phyloP scores from a whole-genome alignment of 2,329 filamentous ascomycete species.

The Tolypocladium ophioglossoides region DNA sequence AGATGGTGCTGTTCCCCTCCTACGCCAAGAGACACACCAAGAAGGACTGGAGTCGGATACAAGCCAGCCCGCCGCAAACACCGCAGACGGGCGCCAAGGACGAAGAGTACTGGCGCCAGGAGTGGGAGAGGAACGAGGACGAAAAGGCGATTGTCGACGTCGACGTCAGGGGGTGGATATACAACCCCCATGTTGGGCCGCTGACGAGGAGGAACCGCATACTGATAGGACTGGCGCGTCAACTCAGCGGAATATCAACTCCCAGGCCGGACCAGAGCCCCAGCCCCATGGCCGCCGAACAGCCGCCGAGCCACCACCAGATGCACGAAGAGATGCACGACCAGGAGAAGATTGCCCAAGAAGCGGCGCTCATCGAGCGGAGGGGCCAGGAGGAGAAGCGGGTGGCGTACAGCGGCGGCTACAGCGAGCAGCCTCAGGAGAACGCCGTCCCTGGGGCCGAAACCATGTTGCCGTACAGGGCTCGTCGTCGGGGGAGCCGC shows the following conservation, averaged over 20 bases:
- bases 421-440: conserved; percentile 54
- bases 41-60: conserved; percentile 23
- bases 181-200: conserved; percentile 72
- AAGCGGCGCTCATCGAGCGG: conserved; percentile 68
- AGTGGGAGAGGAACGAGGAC: conserved; percentile 73
- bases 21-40: conserved; percentile 69
- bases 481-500: conserved; percentile 19
- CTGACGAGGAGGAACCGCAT: conserved; percentile 81
- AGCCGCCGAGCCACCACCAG: conserved; percentile 13
- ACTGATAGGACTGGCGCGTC: conserved; percentile 74
- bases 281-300: conserved; percentile 1
- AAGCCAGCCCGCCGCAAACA: conserved; percentile 15
- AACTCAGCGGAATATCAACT: conserved; percentile 76
- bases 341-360: conserved; percentile 57
- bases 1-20: conserved; percentile 91
- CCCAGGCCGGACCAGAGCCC: conserved; percentile 35
- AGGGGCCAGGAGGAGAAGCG: conserved; percentile 62
- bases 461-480: conserved; percentile 15
- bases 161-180: conserved; percentile 93
- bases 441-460: conserved; percentile 24
- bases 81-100: conserved; percentile 40
- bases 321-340: conserved; percentile 38
- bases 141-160: conserved; percentile 84
- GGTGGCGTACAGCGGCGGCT: conserved; percentile 58
- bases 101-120: conserved; percentile 63